Percentiles rank a stretch among this genome's conserved stretches.
Conservation (phyloP, 768 basidiomycete genomes). For the Strobilomyces echinocephalus region DNA sequence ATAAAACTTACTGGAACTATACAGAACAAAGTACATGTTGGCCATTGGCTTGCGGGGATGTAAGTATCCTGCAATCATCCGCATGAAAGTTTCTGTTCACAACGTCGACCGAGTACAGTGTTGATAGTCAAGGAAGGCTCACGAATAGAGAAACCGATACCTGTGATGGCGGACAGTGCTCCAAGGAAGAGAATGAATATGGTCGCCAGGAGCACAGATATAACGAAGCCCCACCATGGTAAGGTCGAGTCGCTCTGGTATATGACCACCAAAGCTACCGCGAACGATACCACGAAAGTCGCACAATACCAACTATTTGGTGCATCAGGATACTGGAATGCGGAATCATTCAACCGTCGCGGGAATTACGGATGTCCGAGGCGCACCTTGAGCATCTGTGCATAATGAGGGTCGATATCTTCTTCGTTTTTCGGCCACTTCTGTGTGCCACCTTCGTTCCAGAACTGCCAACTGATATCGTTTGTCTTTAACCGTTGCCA, state of each 20-base stretch:
- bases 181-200: slow-evolving; percentile 50
- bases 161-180: slow-evolving; percentile 51
- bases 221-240: slow-evolving; percentile 57
- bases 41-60: slow-evolving; percentile 37
- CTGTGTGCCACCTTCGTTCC: slow-evolving; percentile 20
- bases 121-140: slow-evolving; percentile 3
- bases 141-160: slow-evolving; percentile 16
- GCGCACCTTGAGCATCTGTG: slow-evolving; percentile 44
- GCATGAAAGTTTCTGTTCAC: slow-evolving; percentile 25
- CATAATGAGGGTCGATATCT: slow-evolving; percentile 51
- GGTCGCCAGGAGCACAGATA: slow-evolving; percentile 47
- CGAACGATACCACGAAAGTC: neutral
- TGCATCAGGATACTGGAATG: neutral
- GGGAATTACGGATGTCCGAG: slow-evolving; percentile 11
- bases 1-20: slow-evolving; percentile 39
- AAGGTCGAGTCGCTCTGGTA: slow-evolving; percentile 46
- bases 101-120: neutral
- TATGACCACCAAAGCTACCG: slow-evolving; percentile 15
- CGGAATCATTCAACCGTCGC: neutral
- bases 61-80: slow-evolving; percentile 37
- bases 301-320: neutral
- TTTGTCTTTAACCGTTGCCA: slow-evolving; percentile 23
- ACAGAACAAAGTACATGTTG: slow-evolving; percentile 43
- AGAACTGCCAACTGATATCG: slow-evolving; percentile 38
- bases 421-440: slow-evolving; percentile 32